Evolutionary conservation across 1,284 basidiomycete genomes (phyloP).

Genomic region (Volvariella surrecta): DNA sequence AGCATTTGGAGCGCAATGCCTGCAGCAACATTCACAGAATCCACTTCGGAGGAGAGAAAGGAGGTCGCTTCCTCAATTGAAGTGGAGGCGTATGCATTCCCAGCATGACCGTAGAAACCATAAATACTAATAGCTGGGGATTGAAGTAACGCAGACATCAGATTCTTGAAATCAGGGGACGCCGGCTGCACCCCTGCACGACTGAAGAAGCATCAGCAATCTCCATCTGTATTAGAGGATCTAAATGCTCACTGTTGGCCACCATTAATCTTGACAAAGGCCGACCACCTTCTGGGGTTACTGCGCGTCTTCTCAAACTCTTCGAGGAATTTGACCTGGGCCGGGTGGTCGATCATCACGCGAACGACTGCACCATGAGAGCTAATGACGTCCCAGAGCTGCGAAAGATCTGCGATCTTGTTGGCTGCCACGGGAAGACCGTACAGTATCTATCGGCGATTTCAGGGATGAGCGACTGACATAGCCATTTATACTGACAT

Average conservation of each 20-base stretch:
- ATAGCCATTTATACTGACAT: slow-evolving; percentile 37
- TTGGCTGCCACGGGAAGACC: slow-evolving; percentile 64
- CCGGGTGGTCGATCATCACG: slow-evolving; percentile 69
- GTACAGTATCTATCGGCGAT: slow-evolving; percentile 58
- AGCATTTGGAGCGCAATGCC: slow-evolving; percentile 45
- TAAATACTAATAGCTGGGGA: slow-evolving; percentile 56
- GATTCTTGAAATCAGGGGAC: slow-evolving; percentile 43
- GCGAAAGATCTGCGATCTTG: slow-evolving; percentile 66
- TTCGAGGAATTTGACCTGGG: slow-evolving; percentile 62
- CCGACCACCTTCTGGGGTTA: slow-evolving; percentile 50
- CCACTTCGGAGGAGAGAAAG: slow-evolving; percentile 67
- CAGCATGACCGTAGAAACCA: slow-evolving; percentile 81
- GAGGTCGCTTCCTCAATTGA: slow-evolving; percentile 52
- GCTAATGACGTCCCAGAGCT: slow-evolving; percentile 47
- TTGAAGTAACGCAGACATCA: slow-evolving; percentile 43
- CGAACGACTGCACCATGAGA: slow-evolving; percentile 48
- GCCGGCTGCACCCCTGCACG: slow-evolving; percentile 70
- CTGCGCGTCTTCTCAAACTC: slow-evolving; percentile 37
- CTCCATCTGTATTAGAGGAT: neutral
- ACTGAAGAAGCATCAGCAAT: slow-evolving; percentile 29
- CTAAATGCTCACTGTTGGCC: slow-evolving; percentile 56
- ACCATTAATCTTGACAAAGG: slow-evolving; percentile 77
- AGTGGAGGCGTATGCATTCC: slow-evolving; percentile 68
- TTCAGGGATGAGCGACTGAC: slow-evolving; percentile 5
- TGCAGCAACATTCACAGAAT: slow-evolving; percentile 63